Evolutionary conservation across 345 rosid genomes (phyloP).

Genomic region (Geranium rotundifolium): DNA sequence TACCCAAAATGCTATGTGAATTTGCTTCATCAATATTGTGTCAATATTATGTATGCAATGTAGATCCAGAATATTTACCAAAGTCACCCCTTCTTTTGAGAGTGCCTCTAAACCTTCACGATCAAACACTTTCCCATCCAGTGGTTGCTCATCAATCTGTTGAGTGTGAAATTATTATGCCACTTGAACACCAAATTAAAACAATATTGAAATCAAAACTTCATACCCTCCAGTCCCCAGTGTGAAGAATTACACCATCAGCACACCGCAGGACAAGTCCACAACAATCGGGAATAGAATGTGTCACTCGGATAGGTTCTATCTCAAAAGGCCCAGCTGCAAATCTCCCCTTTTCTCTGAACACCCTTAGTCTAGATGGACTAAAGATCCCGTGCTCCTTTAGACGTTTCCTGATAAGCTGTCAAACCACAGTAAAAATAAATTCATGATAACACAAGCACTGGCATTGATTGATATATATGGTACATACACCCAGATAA

Average conservation of each 20-base stretch:
- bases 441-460: not conserved
- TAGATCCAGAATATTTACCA: constrained; percentile 42
- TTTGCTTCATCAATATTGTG: not conserved
- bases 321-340: constrained; percentile 94
- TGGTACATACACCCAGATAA: not conserved
- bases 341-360: constrained; percentile 57
- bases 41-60: not conserved
- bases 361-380: constrained; percentile 79
- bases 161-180: constrained; percentile 14
- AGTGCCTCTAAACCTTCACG: constrained; percentile 77
- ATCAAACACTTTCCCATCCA: constrained; percentile 85
- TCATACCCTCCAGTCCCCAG: constrained; percentile 97
- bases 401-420: constrained; percentile 91
- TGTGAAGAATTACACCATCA: constrained; percentile 96
- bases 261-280: constrained; percentile 90
- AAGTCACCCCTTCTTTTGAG: constrained; percentile 94
- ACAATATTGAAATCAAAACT: constrained; percentile 6
- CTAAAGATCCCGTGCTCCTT: constrained; percentile 91
- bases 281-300: constrained; percentile 98
- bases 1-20: not conserved
- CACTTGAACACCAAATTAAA: constrained; percentile 10
- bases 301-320: constrained; percentile 92
- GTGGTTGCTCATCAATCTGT: constrained; percentile 93
- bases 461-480: not conserved
- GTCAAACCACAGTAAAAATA: constrained; percentile 9